These are phyloP conservation scores for Trichoderma sp. DNA, from an alignment of 2,329 filamentous ascomycete species.

Conservation along the genomic window DNA sequence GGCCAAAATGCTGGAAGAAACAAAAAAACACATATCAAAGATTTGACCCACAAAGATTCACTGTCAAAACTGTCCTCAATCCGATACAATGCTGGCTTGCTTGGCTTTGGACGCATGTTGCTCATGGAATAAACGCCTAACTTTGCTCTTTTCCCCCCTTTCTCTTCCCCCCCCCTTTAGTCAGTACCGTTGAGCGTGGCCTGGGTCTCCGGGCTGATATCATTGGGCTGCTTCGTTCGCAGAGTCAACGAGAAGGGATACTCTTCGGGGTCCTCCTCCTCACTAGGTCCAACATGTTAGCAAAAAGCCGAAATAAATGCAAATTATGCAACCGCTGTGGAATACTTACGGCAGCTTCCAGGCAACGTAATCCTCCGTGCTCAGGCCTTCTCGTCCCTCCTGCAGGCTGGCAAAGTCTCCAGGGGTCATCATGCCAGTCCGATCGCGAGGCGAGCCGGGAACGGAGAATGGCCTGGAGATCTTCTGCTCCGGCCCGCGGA, in stretches of 20 bases:
- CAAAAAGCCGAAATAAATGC: neutral
- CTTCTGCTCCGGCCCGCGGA: constrained; percentile 90
- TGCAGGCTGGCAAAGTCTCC: constrained; percentile 96
- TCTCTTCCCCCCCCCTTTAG: neutral
- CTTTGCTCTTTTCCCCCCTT: neutral
- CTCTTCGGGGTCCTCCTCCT: constrained; percentile 87
- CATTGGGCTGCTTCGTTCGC: constrained; percentile 48
- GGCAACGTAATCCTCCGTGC: constrained; percentile 94
- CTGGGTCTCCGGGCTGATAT: constrained; percentile 32
- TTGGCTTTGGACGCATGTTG: neutral
- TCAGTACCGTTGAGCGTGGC: constrained; percentile 25
- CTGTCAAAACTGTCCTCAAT: neutral
- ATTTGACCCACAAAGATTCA: neutral
- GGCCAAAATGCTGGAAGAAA: neutral
- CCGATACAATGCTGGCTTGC: constrained; percentile 4
- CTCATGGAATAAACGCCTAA: neutral
- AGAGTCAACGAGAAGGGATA: constrained; percentile 60
- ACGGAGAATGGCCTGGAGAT: constrained; percentile 92
- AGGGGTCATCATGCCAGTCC: constrained; percentile 97
- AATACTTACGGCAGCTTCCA: constrained; percentile 93
- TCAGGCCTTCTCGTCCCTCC: constrained; percentile 88
- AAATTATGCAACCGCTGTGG: neutral
- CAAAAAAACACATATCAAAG: constrained; percentile 14
- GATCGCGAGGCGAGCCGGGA: constrained; percentile 86
- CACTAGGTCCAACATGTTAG: constrained; percentile 50